Evolutionary conservation across 352 stramenopile genomes (phyloP).

Genomic region (Albugo laibachii): DNA sequence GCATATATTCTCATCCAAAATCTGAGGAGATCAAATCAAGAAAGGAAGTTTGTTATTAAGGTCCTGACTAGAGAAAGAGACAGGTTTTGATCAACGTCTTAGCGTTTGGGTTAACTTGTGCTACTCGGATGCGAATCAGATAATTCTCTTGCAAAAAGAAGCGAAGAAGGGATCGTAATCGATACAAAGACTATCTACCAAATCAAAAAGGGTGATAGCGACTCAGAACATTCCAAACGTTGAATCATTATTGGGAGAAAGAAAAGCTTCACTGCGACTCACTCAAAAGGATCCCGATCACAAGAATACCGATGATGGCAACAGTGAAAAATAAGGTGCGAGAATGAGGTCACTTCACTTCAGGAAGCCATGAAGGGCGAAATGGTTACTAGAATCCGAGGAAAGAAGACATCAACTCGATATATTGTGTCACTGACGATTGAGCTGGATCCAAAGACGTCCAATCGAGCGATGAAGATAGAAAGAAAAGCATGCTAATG

Average conservation of each 20-base stretch:
- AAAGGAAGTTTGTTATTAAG: neutral
- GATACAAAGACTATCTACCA: constrained; percentile 8
- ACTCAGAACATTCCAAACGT: neutral
- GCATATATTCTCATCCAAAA: neutral
- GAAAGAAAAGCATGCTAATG: neutral
- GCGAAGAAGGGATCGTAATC: constrained; percentile 1
- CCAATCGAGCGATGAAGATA: neutral
- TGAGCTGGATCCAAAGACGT: neutral
- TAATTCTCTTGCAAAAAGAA: neutral
- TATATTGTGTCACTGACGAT: neutral
- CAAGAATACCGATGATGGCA: no score
- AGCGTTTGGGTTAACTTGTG: constrained; percentile 2
- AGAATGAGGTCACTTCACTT: neutral
- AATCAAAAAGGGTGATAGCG: neutral
- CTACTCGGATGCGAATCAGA: constrained; percentile 1
- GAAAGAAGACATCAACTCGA: no score
- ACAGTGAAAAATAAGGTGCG: neutral
- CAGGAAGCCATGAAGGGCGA: no score
- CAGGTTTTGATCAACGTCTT: constrained; percentile 2
- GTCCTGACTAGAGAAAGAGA: constrained; percentile 1
- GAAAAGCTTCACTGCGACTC: no score
- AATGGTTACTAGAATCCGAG: no score
- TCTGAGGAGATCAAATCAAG: neutral
- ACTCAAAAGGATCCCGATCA: no score
- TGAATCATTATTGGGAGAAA: neutral